phyloP scores from a whole-genome alignment of 2,329 filamentous ascomycete genomes.

The Proliferodiscus dingleyae region DNA sequence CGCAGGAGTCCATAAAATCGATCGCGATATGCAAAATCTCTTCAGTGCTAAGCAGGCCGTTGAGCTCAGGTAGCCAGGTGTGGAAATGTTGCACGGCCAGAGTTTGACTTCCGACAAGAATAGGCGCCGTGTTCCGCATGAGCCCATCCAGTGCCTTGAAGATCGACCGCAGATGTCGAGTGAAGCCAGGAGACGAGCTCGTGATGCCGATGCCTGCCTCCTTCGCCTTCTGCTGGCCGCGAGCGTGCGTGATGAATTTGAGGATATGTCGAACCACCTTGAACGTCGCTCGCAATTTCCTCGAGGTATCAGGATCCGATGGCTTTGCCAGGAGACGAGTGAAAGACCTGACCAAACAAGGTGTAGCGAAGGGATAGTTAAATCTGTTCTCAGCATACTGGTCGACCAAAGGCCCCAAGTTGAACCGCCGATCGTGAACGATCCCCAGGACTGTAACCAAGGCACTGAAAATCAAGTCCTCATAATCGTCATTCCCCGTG shows the following conservation, averaged over 20 bases:
- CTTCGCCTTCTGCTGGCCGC: constrained; percentile 81
- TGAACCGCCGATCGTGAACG: constrained; percentile 90
- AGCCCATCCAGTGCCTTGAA: constrained; percentile 86
- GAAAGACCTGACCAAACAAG: constrained; percentile 82
- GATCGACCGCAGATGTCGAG: constrained; percentile 75
- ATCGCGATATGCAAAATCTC: constrained; percentile 90
- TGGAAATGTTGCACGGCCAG: constrained; percentile 95
- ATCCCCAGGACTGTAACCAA: constrained; percentile 88
- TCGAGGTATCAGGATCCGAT: constrained; percentile 74
- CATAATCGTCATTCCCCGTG: constrained; percentile 85
- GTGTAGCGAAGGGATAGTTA: constrained; percentile 87
- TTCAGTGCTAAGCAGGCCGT: constrained; percentile 67
- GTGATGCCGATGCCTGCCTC: constrained; percentile 83
- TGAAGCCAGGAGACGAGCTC: constrained; percentile 67
- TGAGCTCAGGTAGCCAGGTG: constrained; percentile 90
- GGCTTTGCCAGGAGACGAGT: constrained; percentile 77
- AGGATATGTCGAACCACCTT: constrained; percentile 92
- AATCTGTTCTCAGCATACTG: constrained; percentile 85
- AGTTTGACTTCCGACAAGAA: constrained; percentile 90
- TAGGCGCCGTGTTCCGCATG: constrained; percentile 81
- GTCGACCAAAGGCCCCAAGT: constrained; percentile 84
- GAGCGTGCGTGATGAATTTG: constrained; percentile 89
- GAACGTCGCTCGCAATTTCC: constrained; percentile 83
- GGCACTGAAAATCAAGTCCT: constrained; percentile 87
- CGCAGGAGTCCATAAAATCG: constrained; percentile 90